phyloP scores from a whole-genome alignment of 176 grass and related monocot genomes.

The Zoysia japonica region DNA sequence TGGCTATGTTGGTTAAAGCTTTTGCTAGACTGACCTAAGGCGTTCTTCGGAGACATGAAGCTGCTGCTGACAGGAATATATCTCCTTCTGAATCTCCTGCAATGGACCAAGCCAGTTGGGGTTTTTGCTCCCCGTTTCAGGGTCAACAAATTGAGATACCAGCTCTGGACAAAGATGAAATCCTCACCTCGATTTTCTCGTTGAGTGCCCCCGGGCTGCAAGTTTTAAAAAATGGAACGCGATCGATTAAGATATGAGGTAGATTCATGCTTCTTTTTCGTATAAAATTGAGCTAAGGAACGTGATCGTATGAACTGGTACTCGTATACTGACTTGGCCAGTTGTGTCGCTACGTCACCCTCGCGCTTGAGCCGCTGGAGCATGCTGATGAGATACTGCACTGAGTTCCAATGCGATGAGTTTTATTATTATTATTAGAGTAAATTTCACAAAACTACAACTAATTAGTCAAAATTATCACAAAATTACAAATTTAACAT shows the following conservation, averaged over 20 bases:
- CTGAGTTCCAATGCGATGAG: neutral
- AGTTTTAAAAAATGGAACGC: neutral
- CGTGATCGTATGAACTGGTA: too few species aligned
- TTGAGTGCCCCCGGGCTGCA: conserved; percentile 43
- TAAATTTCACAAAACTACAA: too few species aligned
- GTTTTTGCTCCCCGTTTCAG: neutral
- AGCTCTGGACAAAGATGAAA: too few species aligned
- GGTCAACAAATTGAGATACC: neutral
- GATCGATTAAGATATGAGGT: neutral
- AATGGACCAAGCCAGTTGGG: neutral
- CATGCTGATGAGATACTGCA: conserved; percentile 49
- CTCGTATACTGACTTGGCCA: conserved; percentile 42
- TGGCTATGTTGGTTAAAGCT: neutral
- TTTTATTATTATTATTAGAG: neutral
- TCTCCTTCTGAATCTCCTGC: conserved; percentile 67
- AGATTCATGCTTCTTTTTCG: too few species aligned
- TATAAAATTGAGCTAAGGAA: too few species aligned
- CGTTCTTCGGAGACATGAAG: conserved; percentile 53
- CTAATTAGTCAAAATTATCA: too few species aligned
- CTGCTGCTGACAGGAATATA: conserved; percentile 48
- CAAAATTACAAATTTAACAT: too few species aligned
- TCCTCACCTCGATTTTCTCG: conserved; percentile 52
- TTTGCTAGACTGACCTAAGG: conserved; percentile 31
- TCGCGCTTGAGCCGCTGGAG: conserved; percentile 62
- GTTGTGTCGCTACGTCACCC: conserved; percentile 46